Percentiles rank a stretch among this genome's conserved stretches.
phyloP scores from a whole-genome alignment of 345 rosid genomes.

The Excoecaria agallocha region DNA sequence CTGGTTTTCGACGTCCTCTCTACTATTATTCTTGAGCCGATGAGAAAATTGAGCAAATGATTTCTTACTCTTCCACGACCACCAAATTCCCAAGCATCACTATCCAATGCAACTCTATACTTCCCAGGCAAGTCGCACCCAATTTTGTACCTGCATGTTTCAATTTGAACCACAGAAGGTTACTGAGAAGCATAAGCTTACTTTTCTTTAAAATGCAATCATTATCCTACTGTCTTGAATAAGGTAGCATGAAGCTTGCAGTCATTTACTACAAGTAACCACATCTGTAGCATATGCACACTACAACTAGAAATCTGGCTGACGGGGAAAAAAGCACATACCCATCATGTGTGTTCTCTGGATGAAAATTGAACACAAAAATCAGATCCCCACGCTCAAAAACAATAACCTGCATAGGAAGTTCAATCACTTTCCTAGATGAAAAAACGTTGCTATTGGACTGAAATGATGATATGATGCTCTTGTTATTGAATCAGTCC shows the following conservation, averaged over 20 bases:
- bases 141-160: slow-evolving; percentile 61
- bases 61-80: slow-evolving; percentile 70
- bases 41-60: slow-evolving; percentile 10
- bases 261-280: neutral
- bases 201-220: neutral
- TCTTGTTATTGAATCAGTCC: neutral
- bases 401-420: slow-evolving; percentile 56
- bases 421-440: slow-evolving; percentile 11
- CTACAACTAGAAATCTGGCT: slow-evolving; percentile 1
- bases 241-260: neutral
- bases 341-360: slow-evolving; percentile 66
- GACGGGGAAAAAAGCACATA: slow-evolving; percentile 20
- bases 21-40: neutral
- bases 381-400: slow-evolving; percentile 77
- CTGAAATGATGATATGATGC: neutral
- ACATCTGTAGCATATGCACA: neutral
- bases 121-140: slow-evolving; percentile 82
- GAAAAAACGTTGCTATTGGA: neutral
- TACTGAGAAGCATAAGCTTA: neutral
- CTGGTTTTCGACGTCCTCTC: neutral
- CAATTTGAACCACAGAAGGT: slow-evolving; percentile 12
- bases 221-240: neutral
- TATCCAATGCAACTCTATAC: slow-evolving; percentile 72
- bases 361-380: slow-evolving; percentile 77
- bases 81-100: slow-evolving; percentile 68